A percentile compares a stretch with the other conserved stretches of the same genome.
Conservation (phyloP, 2,329 filamentous ascomycete species). For the Karstenula rhodostoma region DNA sequence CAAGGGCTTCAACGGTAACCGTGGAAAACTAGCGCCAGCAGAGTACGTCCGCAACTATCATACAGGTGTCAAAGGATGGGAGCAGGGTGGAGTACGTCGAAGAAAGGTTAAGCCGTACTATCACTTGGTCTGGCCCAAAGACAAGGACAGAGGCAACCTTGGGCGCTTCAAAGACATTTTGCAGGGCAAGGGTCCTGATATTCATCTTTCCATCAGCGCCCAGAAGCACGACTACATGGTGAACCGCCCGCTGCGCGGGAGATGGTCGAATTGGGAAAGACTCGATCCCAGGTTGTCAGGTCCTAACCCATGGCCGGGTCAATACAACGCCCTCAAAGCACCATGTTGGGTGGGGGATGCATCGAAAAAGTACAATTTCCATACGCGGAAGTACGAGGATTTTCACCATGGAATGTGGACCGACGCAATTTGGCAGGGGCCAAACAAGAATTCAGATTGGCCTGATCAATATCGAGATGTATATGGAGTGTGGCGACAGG, state of each 20-base stretch:
- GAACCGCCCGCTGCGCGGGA: slow-evolving; percentile 46
- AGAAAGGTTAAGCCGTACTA: slow-evolving; percentile 36
- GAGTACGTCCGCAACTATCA: slow-evolving; percentile 11
- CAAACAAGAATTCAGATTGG: slow-evolving; percentile 28
- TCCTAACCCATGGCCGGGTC: slow-evolving; percentile 21
- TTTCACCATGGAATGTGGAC: slow-evolving; percentile 40
- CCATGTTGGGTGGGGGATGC: slow-evolving; percentile 20
- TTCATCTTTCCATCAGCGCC: slow-evolving; percentile 53
- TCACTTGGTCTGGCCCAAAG: slow-evolving; percentile 56
- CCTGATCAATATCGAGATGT: slow-evolving; percentile 37
- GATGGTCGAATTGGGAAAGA: slow-evolving; percentile 49
- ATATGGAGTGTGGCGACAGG: slow-evolving; percentile 39
- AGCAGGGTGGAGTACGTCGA: slow-evolving; percentile 39
- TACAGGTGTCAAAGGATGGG: slow-evolving; percentile 20
- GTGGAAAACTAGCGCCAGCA: neutral
- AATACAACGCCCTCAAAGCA: slow-evolving; percentile 29
- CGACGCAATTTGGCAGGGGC: slow-evolving; percentile 42
- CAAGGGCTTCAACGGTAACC: neutral
- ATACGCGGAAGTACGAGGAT: slow-evolving; percentile 41
- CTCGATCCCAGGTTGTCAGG: slow-evolving; percentile 33
- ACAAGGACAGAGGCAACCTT: slow-evolving; percentile 46
- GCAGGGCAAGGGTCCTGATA: slow-evolving; percentile 54
- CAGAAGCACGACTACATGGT: slow-evolving; percentile 48
- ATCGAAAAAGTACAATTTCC: slow-evolving; percentile 44
- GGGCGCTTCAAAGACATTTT: slow-evolving; percentile 56